Evolutionary conservation across 1,139 yeast genomes (phyloP).

Genomic region (Hansenula lynferdii): DNA sequence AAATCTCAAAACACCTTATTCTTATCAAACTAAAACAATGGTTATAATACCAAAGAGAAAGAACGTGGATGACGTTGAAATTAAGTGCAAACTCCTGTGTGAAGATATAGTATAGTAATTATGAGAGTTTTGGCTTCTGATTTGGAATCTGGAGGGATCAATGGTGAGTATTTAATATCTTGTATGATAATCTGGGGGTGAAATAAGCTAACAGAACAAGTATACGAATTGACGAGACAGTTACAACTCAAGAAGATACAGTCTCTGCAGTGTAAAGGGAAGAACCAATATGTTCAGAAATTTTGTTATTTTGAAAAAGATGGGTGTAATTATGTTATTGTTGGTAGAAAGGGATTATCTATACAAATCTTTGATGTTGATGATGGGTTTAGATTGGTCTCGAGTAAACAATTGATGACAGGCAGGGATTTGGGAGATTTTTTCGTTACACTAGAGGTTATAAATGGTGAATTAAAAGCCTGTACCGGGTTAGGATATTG

Average conservation of each 20-base stretch:
- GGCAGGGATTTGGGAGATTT: conserved; percentile 16
- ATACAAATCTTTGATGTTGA: conserved; percentile 1
- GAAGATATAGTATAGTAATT: background rate
- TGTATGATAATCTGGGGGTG: background rate
- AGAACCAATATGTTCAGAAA: conserved; percentile 19
- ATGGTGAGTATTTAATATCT: background rate
- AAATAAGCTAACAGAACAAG: background rate
- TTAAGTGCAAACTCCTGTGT: background rate
- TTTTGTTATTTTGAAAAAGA: conserved; percentile 17
- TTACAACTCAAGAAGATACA: background rate
- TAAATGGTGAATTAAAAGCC: conserved; percentile 12
- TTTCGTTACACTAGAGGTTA: conserved; percentile 13
- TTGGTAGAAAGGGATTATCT: conserved; percentile 1
- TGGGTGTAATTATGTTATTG: conserved; percentile 1
- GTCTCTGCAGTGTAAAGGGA: background rate
- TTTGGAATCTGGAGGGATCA: background rate
- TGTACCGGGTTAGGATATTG: conserved; percentile 21
- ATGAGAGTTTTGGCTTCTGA: conserved; percentile 1
- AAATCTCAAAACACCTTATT: too few species aligned
- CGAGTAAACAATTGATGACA: conserved; percentile 9
- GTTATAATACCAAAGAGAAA: background rate
- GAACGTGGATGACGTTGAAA: background rate
- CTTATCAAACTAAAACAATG: too few species aligned
- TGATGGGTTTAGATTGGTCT: background rate
- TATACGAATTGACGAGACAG: background rate